Base-by-base conservation (phyloP, 768 basidiomycete genomes). In the Sistotremastrum niveocremeum region DNA sequence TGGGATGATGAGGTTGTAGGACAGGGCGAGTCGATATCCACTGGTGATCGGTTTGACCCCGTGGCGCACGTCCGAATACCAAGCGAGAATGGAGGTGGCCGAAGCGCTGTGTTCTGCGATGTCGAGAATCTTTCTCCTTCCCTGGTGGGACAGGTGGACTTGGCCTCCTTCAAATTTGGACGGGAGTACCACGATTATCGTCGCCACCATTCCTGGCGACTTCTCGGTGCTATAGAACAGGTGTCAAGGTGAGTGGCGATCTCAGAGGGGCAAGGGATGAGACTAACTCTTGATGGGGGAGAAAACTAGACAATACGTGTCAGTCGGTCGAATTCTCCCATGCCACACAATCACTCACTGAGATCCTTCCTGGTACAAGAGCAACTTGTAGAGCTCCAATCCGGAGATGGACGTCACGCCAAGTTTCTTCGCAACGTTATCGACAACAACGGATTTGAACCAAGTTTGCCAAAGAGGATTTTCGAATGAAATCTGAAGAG, bases 341-440 rank as follows among this genome's bases (percentile, higher is more conserved):
- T 20, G 20, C 20, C 20, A 20, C 20, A 20, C 20, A 39, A 31
- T 4, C 10, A 62, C 70, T 50, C 44, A 76, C 73, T 71, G 70
- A 4, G 72, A 73, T 30, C 72, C 70, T 0, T 56, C 57, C 51
- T 74, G 66, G 44, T 73, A 72, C n/a, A 74, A 51, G 4, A 74
- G 56, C 2, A 74, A 60, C 52, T 74, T 74, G 49, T 72, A 65
- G 5, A 71, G 50, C 46, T 73, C 67, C 3, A 53, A 34, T 10
- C 44, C 51, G 0, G 53, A 51, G 2, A 57, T 41, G 9, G 54
- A 50, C 39, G 53, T 47, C 8, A 70, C 67, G 0, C 71, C 71
- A 2, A 74, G 54, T 1, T 55, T 51, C 29, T 54, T 44, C 38
- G 65, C 68, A 1, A 69, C 64, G 10, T 59, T 52, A 6, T 44